Evolutionary conservation across 2,329 filamentous ascomycete genomes (phyloP).

Genomic region (Phialocephala sp.): DNA sequence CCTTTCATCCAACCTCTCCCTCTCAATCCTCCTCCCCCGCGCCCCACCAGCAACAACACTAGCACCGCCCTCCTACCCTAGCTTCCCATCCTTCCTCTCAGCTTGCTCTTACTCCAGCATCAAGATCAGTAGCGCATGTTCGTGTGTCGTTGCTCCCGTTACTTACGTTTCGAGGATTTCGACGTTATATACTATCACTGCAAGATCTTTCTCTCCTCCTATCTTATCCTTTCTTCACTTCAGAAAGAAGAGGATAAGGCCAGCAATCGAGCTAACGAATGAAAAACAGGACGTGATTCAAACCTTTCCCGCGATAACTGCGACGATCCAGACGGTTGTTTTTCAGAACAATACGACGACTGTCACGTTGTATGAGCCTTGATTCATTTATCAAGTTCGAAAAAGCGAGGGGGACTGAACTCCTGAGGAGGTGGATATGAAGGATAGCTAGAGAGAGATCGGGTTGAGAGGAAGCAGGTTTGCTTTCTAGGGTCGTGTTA

Average conservation of each 20-base stretch:
- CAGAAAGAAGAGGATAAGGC: no score
- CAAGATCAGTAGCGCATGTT: conserved; percentile 7
- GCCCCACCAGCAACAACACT: no score
- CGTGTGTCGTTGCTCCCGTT: neutral
- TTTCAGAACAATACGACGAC: neutral
- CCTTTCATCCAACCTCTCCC: no score
- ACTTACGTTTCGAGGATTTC: neutral
- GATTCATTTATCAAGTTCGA: neutral
- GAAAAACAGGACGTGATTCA: neutral
- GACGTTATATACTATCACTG: neutral
- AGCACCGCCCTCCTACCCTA: neutral
- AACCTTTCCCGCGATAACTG: neutral
- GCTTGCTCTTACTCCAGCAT: neutral
- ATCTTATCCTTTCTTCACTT: no score
- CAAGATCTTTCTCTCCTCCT: neutral
- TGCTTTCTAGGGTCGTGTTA: neutral
- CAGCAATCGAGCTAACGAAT: no score
- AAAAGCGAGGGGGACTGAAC: neutral
- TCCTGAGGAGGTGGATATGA: neutral
- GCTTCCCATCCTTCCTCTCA: neutral
- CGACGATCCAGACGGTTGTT: neutral
- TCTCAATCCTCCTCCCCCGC: no score
- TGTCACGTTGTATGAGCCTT: neutral
- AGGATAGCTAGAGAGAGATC: neutral
- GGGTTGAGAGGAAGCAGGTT: neutral